Conservation (phyloP, 2,329 filamentous ascomycete genomes). For the Monosporascus ibericus region DNA sequence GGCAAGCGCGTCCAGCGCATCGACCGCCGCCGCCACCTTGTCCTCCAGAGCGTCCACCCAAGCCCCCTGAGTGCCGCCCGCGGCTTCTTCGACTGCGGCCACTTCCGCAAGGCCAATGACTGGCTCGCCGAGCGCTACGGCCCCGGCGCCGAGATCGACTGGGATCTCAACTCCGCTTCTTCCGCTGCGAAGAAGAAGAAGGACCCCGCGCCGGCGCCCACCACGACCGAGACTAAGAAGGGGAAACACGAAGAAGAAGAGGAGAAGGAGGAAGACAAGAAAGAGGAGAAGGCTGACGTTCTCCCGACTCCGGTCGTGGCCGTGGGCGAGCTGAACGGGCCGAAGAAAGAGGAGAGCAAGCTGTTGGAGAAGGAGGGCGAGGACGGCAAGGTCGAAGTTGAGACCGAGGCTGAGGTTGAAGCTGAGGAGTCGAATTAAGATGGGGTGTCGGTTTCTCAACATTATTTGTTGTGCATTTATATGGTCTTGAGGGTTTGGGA, state of each 20-base stretch:
- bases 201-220: not conserved
- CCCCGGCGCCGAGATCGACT: constrained; percentile 74
- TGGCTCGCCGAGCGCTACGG: constrained; percentile 81
- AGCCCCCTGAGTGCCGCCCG: constrained; percentile 80
- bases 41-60: constrained; percentile 83
- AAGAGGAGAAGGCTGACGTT: constrained; percentile 5
- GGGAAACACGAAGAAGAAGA: constrained; percentile 10
- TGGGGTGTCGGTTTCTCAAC: not conserved
- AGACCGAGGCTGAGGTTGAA: not conserved
- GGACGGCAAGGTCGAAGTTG: constrained; percentile 9
- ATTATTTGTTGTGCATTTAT: not conserved
- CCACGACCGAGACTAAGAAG: constrained; percentile 9
- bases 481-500: not conserved
- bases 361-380: constrained; percentile 23
- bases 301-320: constrained; percentile 15
- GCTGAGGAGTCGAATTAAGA: constrained; percentile 1
- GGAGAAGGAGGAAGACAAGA: constrained; percentile 10
- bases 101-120: constrained; percentile 76
- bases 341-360: constrained; percentile 19
- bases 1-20: constrained; percentile 72
- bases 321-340: constrained; percentile 16
- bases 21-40: constrained; percentile 67
- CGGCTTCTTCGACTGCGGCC: constrained; percentile 78
- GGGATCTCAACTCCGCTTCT: constrained; percentile 51
- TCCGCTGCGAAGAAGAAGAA: constrained; percentile 17